Percentiles rank a stretch among this genome's conserved stretches.
These are phyloP conservation scores for Sporisorium reilianum DNA, from an alignment of 1,284 basidiomycete genomes.

Conservation along the genomic window DNA sequence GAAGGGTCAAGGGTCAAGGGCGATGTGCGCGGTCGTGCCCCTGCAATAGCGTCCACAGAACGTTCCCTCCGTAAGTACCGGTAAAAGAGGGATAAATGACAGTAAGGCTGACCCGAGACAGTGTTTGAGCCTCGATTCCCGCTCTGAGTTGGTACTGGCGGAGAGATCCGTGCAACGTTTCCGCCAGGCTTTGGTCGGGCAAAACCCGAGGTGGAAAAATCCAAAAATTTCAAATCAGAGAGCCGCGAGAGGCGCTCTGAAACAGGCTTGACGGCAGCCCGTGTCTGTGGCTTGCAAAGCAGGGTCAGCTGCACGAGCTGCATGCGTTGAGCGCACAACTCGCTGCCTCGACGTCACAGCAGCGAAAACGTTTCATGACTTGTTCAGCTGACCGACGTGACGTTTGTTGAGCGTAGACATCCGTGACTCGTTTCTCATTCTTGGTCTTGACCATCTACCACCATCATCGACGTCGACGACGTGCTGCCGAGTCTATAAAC, in stretches of 20 bases:
- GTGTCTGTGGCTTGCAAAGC: not conserved
- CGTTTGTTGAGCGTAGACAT: no score
- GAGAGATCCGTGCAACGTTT: conserved; percentile 21
- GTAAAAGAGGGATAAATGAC: conserved; percentile 7
- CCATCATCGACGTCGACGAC: not conserved
- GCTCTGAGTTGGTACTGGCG: not conserved
- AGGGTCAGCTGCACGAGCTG: conserved; percentile 17
- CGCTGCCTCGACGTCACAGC: not conserved
- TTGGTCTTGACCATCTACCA: not conserved
- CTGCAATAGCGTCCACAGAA: no score
- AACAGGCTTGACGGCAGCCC: not conserved
- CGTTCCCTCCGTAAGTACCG: not conserved
- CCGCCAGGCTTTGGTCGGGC: conserved; percentile 3
- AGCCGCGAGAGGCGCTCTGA: not conserved
- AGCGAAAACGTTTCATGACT: conserved; percentile 1
- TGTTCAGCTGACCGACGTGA: conserved; percentile 7
- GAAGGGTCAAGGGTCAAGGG: conserved; percentile 4
- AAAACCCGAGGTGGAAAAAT: conserved; percentile 16
- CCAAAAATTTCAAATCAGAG: conserved; percentile 6
- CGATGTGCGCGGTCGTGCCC: no score
- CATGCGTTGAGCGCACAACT: not conserved
- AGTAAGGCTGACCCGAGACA: not conserved
- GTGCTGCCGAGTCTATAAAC: no score
- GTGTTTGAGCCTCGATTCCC: conserved; percentile 16
- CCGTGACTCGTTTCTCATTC: not conserved